These are phyloP conservation scores for Xylariaceae sp. DNA, from an alignment of 2,329 filamentous ascomycete species.

Conservation along the genomic window DNA sequence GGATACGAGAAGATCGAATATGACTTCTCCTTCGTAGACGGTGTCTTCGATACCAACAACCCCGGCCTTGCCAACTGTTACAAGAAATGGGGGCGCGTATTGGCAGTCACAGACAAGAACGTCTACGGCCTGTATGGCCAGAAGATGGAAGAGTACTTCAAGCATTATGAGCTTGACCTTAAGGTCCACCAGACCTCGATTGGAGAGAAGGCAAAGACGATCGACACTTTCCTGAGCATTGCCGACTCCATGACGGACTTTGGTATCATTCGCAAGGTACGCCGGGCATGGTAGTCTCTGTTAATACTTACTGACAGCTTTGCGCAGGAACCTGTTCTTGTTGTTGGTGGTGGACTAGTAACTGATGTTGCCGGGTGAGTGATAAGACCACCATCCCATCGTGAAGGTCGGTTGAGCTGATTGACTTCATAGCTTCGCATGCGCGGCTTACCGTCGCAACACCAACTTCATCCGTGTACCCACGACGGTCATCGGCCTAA, in stretches of 20 bases:
- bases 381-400: constrained; percentile 1
- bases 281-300: constrained; percentile 1
- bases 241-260: constrained; percentile 73
- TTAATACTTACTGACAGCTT: background rate
- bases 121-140: constrained; percentile 65
- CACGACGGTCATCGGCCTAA: constrained; percentile 70
- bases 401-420: background rate
- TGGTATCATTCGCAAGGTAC: constrained; percentile 60
- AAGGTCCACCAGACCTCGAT: constrained; percentile 70
- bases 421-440: constrained; percentile 53
- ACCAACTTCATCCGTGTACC: constrained; percentile 72
- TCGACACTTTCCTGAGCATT: constrained; percentile 64
- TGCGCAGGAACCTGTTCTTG: constrained; percentile 56
- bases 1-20: constrained; percentile 75
- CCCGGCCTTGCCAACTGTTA: constrained; percentile 61
- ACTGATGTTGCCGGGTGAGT: constrained; percentile 69
- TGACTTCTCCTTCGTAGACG: constrained; percentile 69
- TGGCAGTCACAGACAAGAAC: constrained; percentile 68
- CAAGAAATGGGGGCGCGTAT: constrained; percentile 57
- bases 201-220: constrained; percentile 70
- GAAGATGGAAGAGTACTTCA: constrained; percentile 63
- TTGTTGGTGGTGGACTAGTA: constrained; percentile 65
- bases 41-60: constrained; percentile 59
- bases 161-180: constrained; percentile 57
- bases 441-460: constrained; percentile 66